Percentiles rank a stretch among this genome's conserved stretches.
These are phyloP conservation scores for Carex scoparia DNA, from an alignment of 176 grass and related monocot genomes.

Conservation along the genomic window DNA sequence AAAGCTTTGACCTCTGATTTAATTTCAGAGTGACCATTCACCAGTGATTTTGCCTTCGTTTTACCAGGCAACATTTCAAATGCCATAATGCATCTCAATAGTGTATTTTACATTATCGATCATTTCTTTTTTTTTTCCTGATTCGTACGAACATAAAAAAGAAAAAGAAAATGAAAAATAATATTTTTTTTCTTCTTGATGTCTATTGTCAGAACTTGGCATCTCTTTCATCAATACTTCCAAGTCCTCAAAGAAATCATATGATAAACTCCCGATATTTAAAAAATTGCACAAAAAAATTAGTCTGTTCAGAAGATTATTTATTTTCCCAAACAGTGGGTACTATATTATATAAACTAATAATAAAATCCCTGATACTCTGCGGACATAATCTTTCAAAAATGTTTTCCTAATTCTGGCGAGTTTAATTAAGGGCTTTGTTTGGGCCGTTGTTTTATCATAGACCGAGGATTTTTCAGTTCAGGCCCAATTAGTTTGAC, in stretches of 20 bases:
- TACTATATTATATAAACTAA: not conserved
- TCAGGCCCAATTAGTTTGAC: not conserved
- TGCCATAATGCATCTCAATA: not conserved
- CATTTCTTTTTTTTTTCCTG: too few relatives aligned
- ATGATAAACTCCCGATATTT: not conserved
- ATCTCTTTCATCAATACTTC: not conserved
- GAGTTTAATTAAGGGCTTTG: not conserved
- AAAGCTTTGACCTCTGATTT: not conserved
- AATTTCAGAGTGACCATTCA: not conserved
- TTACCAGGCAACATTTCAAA: not conserved
- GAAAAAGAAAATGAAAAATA: not conserved
- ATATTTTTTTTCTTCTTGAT: not conserved
- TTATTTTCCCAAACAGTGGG: not conserved
- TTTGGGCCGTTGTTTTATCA: not conserved
- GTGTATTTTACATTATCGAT: not conserved
- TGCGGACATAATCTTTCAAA: not conserved
- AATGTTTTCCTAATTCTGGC: not conserved
- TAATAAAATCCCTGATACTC: not conserved
- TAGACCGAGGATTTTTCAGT: not conserved
- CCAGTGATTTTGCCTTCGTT: not conserved
- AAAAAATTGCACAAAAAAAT: not conserved
- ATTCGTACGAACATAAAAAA: too few relatives aligned
- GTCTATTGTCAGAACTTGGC: not conserved
- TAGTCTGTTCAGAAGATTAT: not conserved
- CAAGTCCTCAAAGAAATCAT: not conserved